Base-by-base conservation (phyloP, 1,284 basidiomycete genomes). In the Trametes sp. region DNA sequence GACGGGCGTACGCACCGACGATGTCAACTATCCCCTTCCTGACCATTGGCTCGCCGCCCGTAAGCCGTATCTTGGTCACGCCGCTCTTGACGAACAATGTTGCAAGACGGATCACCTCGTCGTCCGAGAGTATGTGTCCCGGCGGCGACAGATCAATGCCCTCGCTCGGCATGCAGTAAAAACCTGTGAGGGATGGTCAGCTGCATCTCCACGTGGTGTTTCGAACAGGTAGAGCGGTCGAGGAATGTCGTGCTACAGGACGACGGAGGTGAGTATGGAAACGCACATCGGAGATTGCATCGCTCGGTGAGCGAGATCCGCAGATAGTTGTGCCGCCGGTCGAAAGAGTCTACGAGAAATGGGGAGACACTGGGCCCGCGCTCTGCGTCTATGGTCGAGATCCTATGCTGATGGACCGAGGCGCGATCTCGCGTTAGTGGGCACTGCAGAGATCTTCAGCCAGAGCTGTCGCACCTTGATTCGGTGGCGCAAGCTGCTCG, bases 101-200 rank as follows among this genome's bases (percentile, higher is more conserved):
- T 1, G 93, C 91, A 0, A 96, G 80, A 56, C 89, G 87, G 45
- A 93, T 74, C 28, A 96, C 78, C 73, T 96, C 94, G 55, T 88
- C 83, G 63, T 94, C 87, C 1, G 90, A 87, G 36, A 96, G 82
- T 61, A 95, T 83, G 61, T 90, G 82, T 10, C 80, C 79, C 38
- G 80, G 79, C 2, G 93, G 93, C 10, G 92, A 90, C 23, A 96
- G 81, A 54, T 90, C 85, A 0, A 94, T 80, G 36, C 94, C 94
- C 70, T 93, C 88, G 60, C 83, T 86, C 1, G 94, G 94, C 94
- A 96, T 96, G 72, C 94, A 96, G 73, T 96, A 96, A 71, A 93
- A 92, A 70, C 92, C 92, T 93, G 67, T 42, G 53, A 45, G 51
- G 11, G 58, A 62, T 26, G 51, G 42, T 48, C 46, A 16, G 42